Base-by-base conservation (phyloP, 441 rosid species). In the Populus hybrid region DNA sequence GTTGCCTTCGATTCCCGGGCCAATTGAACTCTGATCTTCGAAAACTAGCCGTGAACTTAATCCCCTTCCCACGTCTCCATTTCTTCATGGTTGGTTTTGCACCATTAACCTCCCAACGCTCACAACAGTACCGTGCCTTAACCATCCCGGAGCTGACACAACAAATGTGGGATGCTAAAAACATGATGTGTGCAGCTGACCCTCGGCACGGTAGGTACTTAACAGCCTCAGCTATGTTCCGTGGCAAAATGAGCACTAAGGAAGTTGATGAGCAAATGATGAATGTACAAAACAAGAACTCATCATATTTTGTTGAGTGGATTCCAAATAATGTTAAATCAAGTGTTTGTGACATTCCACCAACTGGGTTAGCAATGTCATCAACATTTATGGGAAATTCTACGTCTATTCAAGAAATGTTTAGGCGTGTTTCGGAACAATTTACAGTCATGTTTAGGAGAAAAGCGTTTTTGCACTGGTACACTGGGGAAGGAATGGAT, bases 61-160 rank as follows among this genome's bases (percentile, higher is more conserved):
- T 87, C 72, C 90, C 90, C 3, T 87, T 87, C 83, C 90, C 90
- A 10, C 85, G 90, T 12, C 87, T 87, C 63, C 87, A 87, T 83
- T 87, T 87, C 81, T 87, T 87, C 82, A 87, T 87, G 89, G 89
- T 87, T 30, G 89, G 89, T 68, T 87, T 87, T 67, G 89, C 88
- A 10, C 89, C 88, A 14, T n/a, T 87, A 50, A 87, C 89, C 18
- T 85, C 89, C 68, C 82, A 84, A 1, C 87, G 88, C 3, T 87
- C 90, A 0, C 87, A 85, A 23, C 87, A 87, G 75, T 87, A 87
- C 86, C 82, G 90, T 0, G 87, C 90, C 77, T 42, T 87, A 16
- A 87, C 89, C 53, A 85, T 87, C 71, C 90, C 90, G 3, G 90
- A 87, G 77, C 88, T 87, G 8, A 87, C 88, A 24, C 89, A 85